Base-by-base conservation (phyloP, 202 grass and related monocot genomes). In the Alloteropsis angusta region DNA sequence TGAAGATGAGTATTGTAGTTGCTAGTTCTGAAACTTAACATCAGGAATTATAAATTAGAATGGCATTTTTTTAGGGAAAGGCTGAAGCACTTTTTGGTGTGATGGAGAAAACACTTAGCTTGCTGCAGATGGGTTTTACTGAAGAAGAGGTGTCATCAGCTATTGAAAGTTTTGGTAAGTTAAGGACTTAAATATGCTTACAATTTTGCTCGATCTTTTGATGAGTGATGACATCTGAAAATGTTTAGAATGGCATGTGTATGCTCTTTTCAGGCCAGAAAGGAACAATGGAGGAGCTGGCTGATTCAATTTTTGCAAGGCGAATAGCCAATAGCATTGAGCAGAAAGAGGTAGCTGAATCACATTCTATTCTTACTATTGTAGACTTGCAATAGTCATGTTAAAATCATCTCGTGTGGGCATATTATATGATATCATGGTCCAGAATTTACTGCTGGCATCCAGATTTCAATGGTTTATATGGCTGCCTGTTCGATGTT, bases 61-160 rank as follows among this genome's bases (percentile, higher is more conserved):
- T 75, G 35, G 4, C 32, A 62, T 39, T 66, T 69, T 74, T 76
- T 43, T 48, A 92, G 70, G 75, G 34, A 76, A 91, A 84, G 75
- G 78, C 45, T 76, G 87, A 94, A 82, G 68, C 79, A 47, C 75
- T 95, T 65, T 99, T 85, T 87, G 88, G 82, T 60, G 83, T 89
- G 34, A 92, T 94, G 81, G 90, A 99, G 12, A 95, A 89, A 83
- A 87, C 86, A 7, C 42, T 75, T 42, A 16, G 43, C 74, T 84
- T 98, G 54, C 79, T 93, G 28, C 67, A 89, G 42, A 99, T 91
- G 88, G 96, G 96, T 75, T 99, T 91, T 85, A 93, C 89, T 0
- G 89, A 98, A 87, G 73, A 91, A 69, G 90, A 95, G 92, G 87
- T 95, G 25, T 99, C 92, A 61, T 84, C 55, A 44, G 92, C 88